Evolutionary conservation across 805 yeast species (phyloP).

Genomic region (Naumovozyma castellii): DNA sequence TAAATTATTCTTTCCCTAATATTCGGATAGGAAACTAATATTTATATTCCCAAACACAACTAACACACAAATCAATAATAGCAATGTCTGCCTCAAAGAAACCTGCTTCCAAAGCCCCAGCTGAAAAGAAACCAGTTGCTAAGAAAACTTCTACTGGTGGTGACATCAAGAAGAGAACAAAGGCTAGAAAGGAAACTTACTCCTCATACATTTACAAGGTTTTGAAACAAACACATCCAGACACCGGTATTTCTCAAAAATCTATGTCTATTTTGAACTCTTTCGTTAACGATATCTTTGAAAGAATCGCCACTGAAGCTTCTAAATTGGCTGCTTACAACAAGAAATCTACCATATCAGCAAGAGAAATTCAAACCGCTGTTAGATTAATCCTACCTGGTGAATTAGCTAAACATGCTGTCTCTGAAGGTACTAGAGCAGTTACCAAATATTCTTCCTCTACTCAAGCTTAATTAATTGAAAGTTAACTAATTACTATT

Average conservation of each 20-base stretch:
- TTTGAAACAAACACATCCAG: conserved; percentile 97
- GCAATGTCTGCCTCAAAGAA: conserved; percentile 58
- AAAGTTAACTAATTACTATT: no score
- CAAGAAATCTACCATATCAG: conserved; percentile 95
- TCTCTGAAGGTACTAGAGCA: conserved; percentile 97
- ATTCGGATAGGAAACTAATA: neutral
- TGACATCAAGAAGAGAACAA: conserved; percentile 83
- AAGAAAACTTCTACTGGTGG: conserved; percentile 80
- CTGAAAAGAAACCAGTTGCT: conserved; percentile 53
- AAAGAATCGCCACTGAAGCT: conserved; percentile 96
- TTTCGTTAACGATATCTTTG: conserved; percentile 94
- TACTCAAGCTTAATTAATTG: conserved; percentile 31
- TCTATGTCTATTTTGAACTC: conserved; percentile 99
- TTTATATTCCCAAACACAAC: neutral
- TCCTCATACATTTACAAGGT: conserved; percentile 98
- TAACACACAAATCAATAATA: conserved; percentile 2
- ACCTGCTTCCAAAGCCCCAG: conserved; percentile 31
- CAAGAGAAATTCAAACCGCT: conserved; percentile 98
- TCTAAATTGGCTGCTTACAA: conserved; percentile 97
- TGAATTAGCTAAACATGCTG: conserved; percentile 97
- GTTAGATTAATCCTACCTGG: conserved; percentile 97
- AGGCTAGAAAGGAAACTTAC: conserved; percentile 96
- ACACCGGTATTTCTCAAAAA: conserved; percentile 97
- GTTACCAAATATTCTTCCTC: conserved; percentile 88
- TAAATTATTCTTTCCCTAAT: neutral